phyloP scores from a whole-genome alignment of 495 filamentous ascomycete genomes.

The Aspergillus ostianus region DNA sequence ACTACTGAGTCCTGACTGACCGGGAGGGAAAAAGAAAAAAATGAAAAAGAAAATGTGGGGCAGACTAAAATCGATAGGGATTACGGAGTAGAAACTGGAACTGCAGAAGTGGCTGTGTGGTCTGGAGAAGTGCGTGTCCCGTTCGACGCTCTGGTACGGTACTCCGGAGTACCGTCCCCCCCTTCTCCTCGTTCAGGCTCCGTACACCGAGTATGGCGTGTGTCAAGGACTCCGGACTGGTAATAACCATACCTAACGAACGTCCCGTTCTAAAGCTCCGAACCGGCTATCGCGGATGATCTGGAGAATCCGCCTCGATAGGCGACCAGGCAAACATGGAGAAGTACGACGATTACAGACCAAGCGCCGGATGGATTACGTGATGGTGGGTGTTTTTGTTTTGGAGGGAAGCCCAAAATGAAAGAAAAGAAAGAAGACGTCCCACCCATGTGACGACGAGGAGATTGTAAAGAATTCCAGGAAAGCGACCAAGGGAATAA shows the following conservation, averaged over 20 bases:
- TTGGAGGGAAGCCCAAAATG: not conserved
- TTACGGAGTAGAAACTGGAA: conserved; percentile 23
- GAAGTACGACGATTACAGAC: not conserved
- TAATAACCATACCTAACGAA: conserved; percentile 7
- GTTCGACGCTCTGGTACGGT: conserved; percentile 7
- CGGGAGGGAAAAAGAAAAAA: conserved; percentile 12
- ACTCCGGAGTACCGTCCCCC: no score
- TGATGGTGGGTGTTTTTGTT: not conserved
- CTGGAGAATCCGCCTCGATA: conserved; percentile 17
- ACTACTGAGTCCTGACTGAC: conserved; percentile 6
- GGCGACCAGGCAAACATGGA: not conserved
- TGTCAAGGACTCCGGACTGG: not conserved
- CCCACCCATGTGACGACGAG: not conserved
- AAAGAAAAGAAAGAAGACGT: not conserved
- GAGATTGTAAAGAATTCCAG: not conserved
- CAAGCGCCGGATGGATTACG: not conserved
- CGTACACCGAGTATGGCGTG: no score
- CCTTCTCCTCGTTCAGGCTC: no score
- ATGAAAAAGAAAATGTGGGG: conserved; percentile 16
- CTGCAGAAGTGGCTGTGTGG: conserved; percentile 26
- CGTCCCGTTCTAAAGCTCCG: conserved; percentile 9
- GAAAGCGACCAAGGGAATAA: not conserved
- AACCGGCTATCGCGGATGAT: conserved; percentile 30
- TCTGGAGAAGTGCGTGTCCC: conserved; percentile 27
- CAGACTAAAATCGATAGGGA: conserved; percentile 20